Percentiles rank a stretch among this genome's conserved stretches.
Conservation (phyloP, 495 filamentous ascomycete species). For the Xylaria flabelliformis region DNA sequence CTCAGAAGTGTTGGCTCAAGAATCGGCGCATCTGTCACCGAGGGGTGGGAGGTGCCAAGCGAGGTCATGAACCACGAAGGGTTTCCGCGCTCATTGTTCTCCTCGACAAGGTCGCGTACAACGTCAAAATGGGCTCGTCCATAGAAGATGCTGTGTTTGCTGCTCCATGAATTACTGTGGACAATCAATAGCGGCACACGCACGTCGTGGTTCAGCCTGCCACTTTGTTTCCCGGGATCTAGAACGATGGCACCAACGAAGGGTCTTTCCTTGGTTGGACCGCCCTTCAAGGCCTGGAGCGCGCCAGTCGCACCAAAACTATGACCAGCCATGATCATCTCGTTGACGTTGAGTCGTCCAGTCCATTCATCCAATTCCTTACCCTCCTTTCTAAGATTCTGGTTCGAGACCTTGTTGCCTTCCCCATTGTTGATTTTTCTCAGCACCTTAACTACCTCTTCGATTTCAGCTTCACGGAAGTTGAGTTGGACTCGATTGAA, state of each 20-base stretch:
- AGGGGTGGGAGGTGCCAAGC: slow-evolving; percentile 58
- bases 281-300: slow-evolving; percentile 53
- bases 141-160: slow-evolving; percentile 52
- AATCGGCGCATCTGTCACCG: slow-evolving; percentile 61
- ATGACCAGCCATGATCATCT: slow-evolving; percentile 57
- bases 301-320: slow-evolving; percentile 62
- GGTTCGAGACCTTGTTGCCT: slow-evolving; percentile 42
- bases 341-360: slow-evolving; percentile 45
- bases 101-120: slow-evolving; percentile 52
- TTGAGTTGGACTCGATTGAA: slow-evolving; percentile 56
- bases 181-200: slow-evolving; percentile 56
- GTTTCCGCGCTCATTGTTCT: slow-evolving; percentile 42
- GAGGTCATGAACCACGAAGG: slow-evolving; percentile 60
- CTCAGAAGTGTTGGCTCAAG: slow-evolving; percentile 55
- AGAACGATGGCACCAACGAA: slow-evolving; percentile 54
- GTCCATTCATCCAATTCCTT: slow-evolving; percentile 40
- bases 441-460: slow-evolving; percentile 54
- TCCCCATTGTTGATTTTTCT: slow-evolving; percentile 50
- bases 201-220: slow-evolving; percentile 58
- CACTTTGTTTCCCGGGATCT: slow-evolving; percentile 60
- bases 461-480: slow-evolving; percentile 61
- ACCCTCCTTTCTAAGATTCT: slow-evolving; percentile 46
- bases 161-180: slow-evolving; percentile 60
- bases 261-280: slow-evolving; percentile 43
- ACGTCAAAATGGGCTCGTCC: slow-evolving; percentile 59